Evolutionary conservation across 805 yeast genomes (phyloP).

Genomic region (Nakazawaea wickerhamii): DNA sequence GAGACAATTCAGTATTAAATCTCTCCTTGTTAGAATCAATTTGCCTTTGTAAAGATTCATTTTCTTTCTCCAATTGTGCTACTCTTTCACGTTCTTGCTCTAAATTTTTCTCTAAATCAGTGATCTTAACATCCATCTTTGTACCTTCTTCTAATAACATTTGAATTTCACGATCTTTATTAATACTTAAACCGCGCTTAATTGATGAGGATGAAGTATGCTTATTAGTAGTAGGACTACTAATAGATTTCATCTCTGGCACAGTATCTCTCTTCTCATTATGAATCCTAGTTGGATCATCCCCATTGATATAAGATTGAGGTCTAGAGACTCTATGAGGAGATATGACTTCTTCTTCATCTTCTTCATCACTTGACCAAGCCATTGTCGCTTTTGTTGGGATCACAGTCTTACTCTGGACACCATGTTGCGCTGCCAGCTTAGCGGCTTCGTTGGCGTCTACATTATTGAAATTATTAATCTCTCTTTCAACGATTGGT

Average conservation of each 20-base stretch:
- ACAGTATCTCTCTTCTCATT: neutral
- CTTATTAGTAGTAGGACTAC: slow-evolving; percentile 4
- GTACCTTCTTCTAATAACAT: slow-evolving; percentile 41
- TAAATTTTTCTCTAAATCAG: slow-evolving; percentile 29
- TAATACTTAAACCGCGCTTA: slow-evolving; percentile 20
- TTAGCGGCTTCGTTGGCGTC: neutral
- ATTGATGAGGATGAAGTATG: slow-evolving; percentile 9
- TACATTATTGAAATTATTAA: neutral
- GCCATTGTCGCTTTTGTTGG: slow-evolving; percentile 81
- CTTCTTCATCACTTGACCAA: slow-evolving; percentile 87
- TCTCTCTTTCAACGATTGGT: neutral
- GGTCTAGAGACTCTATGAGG: slow-evolving; percentile 12
- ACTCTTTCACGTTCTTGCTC: slow-evolving; percentile 14
- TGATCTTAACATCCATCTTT: slow-evolving; percentile 41
- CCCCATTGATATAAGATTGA: neutral
- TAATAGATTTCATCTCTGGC: slow-evolving; percentile 2
- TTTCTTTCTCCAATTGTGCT: slow-evolving; percentile 4
- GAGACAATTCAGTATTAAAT: slow-evolving; percentile 1
- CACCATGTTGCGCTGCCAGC: slow-evolving; percentile 25
- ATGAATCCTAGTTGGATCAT: neutral
- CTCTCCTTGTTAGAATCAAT: neutral
- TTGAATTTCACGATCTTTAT: slow-evolving; percentile 38
- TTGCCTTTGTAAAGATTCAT: neutral
- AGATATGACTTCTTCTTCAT: slow-evolving; percentile 30
- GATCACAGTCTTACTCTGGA: slow-evolving; percentile 65